Evolutionary conservation across 2,329 filamentous ascomycete species (phyloP).

Genomic region (Botrytis hyacinthi): DNA sequence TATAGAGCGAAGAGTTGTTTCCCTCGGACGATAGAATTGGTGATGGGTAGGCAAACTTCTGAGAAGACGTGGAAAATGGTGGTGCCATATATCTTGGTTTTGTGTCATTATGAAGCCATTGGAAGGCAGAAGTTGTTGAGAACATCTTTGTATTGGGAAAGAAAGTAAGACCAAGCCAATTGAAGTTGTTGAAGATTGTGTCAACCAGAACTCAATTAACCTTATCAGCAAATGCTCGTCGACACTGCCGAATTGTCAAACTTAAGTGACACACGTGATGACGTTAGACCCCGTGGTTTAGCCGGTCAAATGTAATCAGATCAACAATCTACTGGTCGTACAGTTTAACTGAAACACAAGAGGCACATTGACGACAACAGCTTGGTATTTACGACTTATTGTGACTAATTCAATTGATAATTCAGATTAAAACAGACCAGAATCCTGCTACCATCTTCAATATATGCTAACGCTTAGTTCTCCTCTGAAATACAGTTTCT

Average conservation of each 20-base stretch:
- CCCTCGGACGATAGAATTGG: background rate
- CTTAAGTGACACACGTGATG: background rate
- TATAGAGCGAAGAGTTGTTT: constrained; percentile 10
- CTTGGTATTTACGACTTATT: background rate
- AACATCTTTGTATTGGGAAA: background rate
- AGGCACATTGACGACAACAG: background rate
- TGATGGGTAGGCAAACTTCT: constrained; percentile 10
- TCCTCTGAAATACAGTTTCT: constrained; percentile 1
- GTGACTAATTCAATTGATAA: too few species aligned
- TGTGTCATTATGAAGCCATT: constrained; percentile 10
- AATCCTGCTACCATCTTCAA: background rate
- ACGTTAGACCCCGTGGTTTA: background rate
- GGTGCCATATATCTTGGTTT: constrained; percentile 13
- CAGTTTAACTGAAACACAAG: background rate
- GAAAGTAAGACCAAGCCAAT: background rate
- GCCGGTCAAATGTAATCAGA: background rate
- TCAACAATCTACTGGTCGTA: background rate
- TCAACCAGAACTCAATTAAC: background rate
- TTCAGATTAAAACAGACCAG: background rate
- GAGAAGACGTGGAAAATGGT: background rate
- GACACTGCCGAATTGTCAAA: background rate
- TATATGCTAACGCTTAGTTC: background rate
- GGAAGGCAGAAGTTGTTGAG: constrained; percentile 6
- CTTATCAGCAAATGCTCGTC: background rate
- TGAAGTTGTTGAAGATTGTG: background rate